Base-by-base conservation (phyloP, 2,329 filamentous ascomycete species). In the Colletotrichum gloeosporioides region DNA sequence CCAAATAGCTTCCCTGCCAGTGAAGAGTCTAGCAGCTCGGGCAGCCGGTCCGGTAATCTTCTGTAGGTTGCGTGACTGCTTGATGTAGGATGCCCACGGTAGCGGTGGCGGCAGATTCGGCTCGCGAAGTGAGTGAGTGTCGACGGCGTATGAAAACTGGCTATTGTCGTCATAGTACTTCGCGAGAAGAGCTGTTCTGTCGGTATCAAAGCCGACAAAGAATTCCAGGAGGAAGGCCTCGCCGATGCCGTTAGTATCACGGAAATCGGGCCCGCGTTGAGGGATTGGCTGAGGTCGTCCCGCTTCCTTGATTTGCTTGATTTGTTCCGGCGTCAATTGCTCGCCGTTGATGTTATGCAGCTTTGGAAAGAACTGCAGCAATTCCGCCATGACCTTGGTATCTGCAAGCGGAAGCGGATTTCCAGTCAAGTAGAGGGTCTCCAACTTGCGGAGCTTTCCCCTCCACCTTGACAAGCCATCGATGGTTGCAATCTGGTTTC, bases 291-390 rank as follows among this genome's bases (percentile, higher is more conserved):
- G 88, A 81, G 92, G 85, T 81, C 88, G 85, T 77, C 88, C 80
- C 31, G 88, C 87, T 64, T 88, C 85, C 75, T 88, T 85, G 79
- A 87, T 84, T 71, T 91, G 89, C 10, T 91, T 91, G 68, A 94
- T 87, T 80, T 96, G 92, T 80, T 95, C 92, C 1, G 93, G 89
- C 2, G 93, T 94, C 22, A 98, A 91, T 81, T 94, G 91, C 8
- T 91, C 87, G 71, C 92, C 92, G 83, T 98, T 98, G 79, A 99
- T 87, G 76, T 93, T 91, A 80, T 93, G 92, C 18, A 99, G 90
- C 75, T 92, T 94, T 1, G 95, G 96, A 82, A 95, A 99, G 94
- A 95, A 98, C 55, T 92, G 91, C 34, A 95, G 87, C 73, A 98
- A 87, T 65, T 95, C 94, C 18, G 90, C 86, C 75, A 91, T 89